Percentiles rank a stretch among this genome's conserved stretches.
Conservation (phyloP, 495 filamentous ascomycete species). For the Friedmanniomyces endolithicus region DNA sequence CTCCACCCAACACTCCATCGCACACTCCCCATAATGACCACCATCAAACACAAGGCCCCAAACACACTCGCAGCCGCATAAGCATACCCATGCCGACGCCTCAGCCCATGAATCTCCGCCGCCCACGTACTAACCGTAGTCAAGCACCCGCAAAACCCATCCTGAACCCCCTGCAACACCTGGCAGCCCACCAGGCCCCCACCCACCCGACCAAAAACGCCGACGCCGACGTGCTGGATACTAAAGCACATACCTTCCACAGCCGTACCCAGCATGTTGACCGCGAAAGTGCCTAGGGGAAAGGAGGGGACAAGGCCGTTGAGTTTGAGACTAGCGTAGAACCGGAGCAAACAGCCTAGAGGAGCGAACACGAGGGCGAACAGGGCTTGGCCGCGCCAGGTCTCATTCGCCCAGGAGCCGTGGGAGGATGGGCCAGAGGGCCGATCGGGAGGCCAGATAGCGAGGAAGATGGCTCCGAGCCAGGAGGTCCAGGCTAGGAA, state of each 20-base stretch:
- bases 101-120: constrained; percentile 57
- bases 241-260: constrained; percentile 57
- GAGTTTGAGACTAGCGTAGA: constrained; percentile 53
- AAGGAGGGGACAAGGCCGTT: constrained; percentile 59
- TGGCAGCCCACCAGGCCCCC: constrained; percentile 47
- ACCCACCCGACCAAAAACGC: constrained; percentile 37
- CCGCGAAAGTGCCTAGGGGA: constrained; percentile 78
- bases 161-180: constrained; percentile 69
- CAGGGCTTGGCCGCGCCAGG: constrained; percentile 62
- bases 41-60: constrained; percentile 50
- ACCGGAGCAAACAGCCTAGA: constrained; percentile 62
- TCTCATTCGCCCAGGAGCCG: constrained; percentile 31
- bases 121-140: constrained; percentile 96
- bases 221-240: constrained; percentile 45
- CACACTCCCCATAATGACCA: constrained; percentile 70
- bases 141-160: constrained; percentile 83
- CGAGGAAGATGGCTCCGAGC: constrained; percentile 65
- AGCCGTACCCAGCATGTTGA: constrained; percentile 67
- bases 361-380: constrained; percentile 82
- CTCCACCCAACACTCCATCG: constrained; percentile 59
- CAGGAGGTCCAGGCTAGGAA: constrained; percentile 59
- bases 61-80: constrained; percentile 60
- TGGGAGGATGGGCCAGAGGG: constrained; percentile 25
- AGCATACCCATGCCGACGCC: constrained; percentile 54
- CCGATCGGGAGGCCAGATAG: constrained; percentile 61